Percentiles rank a stretch among this genome's conserved stretches.
Evolutionary conservation across 2,329 filamentous ascomycete genomes (phyloP).

Genomic region (Amauroascus verrucosus): DNA sequence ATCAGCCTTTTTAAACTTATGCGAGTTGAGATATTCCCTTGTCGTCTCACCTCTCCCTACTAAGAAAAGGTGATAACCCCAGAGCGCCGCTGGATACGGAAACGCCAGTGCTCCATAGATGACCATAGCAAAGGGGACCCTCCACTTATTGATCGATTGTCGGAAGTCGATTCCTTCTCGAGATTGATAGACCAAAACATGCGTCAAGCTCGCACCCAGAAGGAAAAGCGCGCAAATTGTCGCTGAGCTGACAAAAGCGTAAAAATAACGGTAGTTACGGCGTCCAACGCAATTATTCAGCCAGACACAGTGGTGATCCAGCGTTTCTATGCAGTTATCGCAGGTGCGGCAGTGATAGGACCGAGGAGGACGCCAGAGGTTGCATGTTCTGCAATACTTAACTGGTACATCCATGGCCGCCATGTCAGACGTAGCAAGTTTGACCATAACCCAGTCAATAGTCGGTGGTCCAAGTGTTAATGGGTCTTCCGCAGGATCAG

Average conservation of each 20-base stretch:
- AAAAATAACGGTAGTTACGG: conserved; percentile 97
- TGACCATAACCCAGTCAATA: conserved; percentile 89
- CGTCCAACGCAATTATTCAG: conserved; percentile 96
- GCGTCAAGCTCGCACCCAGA: conserved; percentile 65
- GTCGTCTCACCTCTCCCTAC: conserved; percentile 89
- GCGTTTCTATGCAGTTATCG: conserved; percentile 93
- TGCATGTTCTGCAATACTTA: conserved; percentile 96
- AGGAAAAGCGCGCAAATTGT: conserved; percentile 68
- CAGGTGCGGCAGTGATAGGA: conserved; percentile 94
- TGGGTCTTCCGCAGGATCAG: conserved; percentile 66
- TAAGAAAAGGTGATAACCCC: conserved; percentile 82
- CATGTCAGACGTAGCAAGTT: conserved; percentile 60
- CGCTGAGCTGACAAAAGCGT: conserved; percentile 74
- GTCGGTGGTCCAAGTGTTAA: conserved; percentile 71
- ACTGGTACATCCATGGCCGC: conserved; percentile 96
- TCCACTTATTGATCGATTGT: conserved; percentile 57
- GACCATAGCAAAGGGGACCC: conserved; percentile 77
- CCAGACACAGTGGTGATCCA: conserved; percentile 98
- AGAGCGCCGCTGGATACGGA: conserved; percentile 72
- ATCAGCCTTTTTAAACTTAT: conserved; percentile 89
- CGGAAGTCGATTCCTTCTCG: conserved; percentile 57
- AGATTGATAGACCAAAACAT: conserved; percentile 62
- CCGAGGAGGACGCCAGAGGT: conserved; percentile 91
- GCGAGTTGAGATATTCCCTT: conserved; percentile 86
- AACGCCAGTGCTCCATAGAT: conserved; percentile 67